phyloP scores from a whole-genome alignment of 352 stramenopile species.

The Globisporangium nodosum region DNA sequence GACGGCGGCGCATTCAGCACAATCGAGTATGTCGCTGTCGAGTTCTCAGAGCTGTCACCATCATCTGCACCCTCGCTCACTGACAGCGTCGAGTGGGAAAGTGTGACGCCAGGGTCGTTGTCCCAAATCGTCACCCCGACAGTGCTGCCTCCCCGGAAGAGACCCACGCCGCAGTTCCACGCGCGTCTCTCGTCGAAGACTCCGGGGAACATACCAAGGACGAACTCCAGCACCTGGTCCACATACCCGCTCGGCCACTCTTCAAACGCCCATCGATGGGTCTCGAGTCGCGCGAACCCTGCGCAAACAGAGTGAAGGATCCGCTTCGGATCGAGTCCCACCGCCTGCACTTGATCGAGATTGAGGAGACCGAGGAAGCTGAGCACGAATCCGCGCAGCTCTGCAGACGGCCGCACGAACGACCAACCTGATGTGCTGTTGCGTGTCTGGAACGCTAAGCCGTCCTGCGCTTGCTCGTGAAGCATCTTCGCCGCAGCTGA shows the following conservation, averaged over 20 bases:
- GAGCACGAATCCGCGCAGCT: constrained; percentile 50
- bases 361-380: constrained; percentile 68
- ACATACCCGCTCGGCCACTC: constrained; percentile 51
- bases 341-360: constrained; percentile 32
- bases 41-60: neutral
- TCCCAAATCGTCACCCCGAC: constrained; percentile 72
- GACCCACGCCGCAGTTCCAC: constrained; percentile 60
- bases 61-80: constrained; percentile 25
- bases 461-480: constrained; percentile 20
- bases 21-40: constrained; percentile 34
- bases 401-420: constrained; percentile 31
- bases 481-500: constrained; percentile 9
- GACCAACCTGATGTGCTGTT: constrained; percentile 14
- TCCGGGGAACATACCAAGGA: constrained; percentile 49
- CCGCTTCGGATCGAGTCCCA: constrained; percentile 29
- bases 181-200: constrained; percentile 40
- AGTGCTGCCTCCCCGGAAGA: constrained; percentile 29
- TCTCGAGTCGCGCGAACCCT: constrained; percentile 50
- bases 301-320: constrained; percentile 44
- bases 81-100: constrained; percentile 31
- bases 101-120: constrained; percentile 65
- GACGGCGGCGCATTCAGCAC: constrained; percentile 62
- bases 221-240: constrained; percentile 30
- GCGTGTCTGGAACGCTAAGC: constrained; percentile 6
- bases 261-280: constrained; percentile 49